A percentile compares a stretch with the other conserved stretches of the same genome.
Evolutionary conservation across 192 early-diverging fungal species (phyloP).

Genomic region (Coemansia biformis): DNA sequence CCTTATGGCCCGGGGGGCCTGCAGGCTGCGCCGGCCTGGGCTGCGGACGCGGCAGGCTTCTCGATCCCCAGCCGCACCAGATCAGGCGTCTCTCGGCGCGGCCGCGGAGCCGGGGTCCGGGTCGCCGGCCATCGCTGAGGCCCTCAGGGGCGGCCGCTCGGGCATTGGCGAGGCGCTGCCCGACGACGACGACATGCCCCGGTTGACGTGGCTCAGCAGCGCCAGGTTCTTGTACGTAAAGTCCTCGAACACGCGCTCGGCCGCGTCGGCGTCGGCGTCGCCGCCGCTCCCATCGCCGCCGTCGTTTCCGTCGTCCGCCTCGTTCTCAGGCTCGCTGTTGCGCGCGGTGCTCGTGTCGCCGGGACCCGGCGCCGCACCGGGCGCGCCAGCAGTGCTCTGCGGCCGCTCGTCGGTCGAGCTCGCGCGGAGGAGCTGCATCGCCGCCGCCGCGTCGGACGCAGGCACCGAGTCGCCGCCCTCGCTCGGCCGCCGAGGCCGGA

Average conservation of each 20-base stretch:
- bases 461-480: conserved; percentile 17
- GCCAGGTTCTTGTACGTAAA: conserved; percentile 65
- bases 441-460: conserved; percentile 8
- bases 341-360: conserved; percentile 11
- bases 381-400: conserved; percentile 4
- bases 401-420: conserved; percentile 43
- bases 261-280: conserved; percentile 16
- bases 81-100: no score
- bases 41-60: no score
- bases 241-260: conserved; percentile 54
- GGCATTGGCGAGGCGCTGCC: conserved; percentile 22
- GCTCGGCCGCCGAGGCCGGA: conserved; percentile 28
- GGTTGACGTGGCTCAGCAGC: conserved; percentile 59
- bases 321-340: conserved; percentile 11
- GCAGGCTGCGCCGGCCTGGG: no score
- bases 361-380: background rate
- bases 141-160: conserved; percentile 24
- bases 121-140: no score
- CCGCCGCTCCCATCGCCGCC: conserved; percentile 8
- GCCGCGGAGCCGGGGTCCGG: no score
- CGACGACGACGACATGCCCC: conserved; percentile 53
- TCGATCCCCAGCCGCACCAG: no score
- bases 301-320: conserved; percentile 8
- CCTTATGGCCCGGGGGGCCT: no score
- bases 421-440: conserved; percentile 21